These are phyloP conservation scores for Coniferiporia sulphurascens DNA, from an alignment of 1,284 basidiomycete species.

Conservation along the genomic window DNA sequence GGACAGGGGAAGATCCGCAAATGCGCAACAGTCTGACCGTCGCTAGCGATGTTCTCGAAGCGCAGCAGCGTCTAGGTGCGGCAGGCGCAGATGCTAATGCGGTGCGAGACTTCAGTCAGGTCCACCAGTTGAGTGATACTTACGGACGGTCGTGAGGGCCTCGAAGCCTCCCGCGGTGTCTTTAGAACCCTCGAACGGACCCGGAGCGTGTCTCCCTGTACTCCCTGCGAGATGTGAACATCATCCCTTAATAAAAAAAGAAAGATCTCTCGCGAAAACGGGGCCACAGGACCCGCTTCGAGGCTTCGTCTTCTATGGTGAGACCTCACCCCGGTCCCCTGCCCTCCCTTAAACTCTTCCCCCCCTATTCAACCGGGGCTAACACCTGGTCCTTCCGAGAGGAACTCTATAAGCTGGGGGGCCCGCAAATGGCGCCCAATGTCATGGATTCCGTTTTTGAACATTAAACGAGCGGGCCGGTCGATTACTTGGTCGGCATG, in stretches of 20 bases:
- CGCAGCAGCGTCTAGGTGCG: no score
- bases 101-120: background rate
- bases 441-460: no score
- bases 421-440: no score
- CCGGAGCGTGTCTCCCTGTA: conserved; percentile 2
- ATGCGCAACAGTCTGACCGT: no score
- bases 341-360: no score
- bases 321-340: background rate
- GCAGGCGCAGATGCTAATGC: no score
- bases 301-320: background rate
- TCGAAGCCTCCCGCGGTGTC: conserved; percentile 2
- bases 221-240: background rate
- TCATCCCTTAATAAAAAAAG: conserved; percentile 5
- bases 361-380: conserved; percentile 5
- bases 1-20: no score
- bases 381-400: conserved; percentile 8
- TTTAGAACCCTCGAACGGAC: conserved; percentile 5
- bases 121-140: no score
- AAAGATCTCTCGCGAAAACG: background rate
- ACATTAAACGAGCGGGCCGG: no score
- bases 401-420: no score
- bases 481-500: no score
- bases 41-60: no score
- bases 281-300: background rate
- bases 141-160: background rate